These are phyloP conservation scores for Graphiopsis chlorocephala DNA, from an alignment of 2,329 filamentous ascomycete genomes.

Conservation along the genomic window DNA sequence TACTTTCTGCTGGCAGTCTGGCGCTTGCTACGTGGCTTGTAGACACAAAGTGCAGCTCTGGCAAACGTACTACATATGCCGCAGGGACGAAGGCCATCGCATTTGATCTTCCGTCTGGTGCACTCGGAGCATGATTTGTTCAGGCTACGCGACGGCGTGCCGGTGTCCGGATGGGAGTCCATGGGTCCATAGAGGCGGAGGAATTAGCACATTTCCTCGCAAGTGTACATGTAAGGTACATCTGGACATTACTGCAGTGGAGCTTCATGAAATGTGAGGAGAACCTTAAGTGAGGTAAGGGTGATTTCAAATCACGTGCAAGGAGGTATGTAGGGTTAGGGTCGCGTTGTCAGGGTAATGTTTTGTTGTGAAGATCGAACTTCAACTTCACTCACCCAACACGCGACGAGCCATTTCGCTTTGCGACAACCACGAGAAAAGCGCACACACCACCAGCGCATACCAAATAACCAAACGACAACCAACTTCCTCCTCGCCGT, in stretches of 20 bases:
- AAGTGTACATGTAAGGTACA: neutral
- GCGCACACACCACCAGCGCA: neutral
- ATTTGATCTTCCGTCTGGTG: neutral
- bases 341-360: neutral
- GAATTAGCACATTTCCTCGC: neutral
- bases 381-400: neutral
- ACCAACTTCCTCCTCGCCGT: neutral
- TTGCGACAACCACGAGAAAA: neutral
- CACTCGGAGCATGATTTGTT: conserved; percentile 2
- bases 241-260: neutral
- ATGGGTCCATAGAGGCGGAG: neutral
- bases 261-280: neutral
- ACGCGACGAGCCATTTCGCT: neutral
- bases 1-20: neutral
- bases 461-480: neutral
- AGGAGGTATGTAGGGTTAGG: neutral
- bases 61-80: neutral
- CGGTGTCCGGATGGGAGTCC: neutral
- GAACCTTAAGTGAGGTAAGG: neutral
- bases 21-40: neutral
- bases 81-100: neutral
- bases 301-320: neutral
- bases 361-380: neutral
- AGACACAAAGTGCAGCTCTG: neutral
- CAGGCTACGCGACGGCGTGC: neutral